Conservation (phyloP, 768 basidiomycete species). For the Cystobasidium tubakii region DNA sequence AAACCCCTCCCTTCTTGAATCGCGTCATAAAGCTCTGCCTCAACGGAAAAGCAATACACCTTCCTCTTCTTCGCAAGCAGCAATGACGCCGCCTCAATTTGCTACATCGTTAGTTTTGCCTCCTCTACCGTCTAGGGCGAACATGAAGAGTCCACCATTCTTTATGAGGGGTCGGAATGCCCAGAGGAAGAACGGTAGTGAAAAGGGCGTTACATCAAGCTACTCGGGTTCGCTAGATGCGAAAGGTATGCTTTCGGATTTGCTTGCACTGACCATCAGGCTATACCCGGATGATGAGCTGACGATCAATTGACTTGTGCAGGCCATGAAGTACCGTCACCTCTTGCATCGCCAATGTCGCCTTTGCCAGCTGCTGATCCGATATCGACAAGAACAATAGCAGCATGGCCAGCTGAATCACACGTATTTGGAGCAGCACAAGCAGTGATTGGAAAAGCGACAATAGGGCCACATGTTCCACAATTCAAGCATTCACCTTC, state of each 20-base stretch:
- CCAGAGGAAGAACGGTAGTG: background rate
- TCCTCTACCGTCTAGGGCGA: background rate
- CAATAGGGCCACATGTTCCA: background rate
- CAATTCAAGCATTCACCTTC: background rate
- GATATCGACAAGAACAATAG: background rate
- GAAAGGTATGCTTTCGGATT: background rate
- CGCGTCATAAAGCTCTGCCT: background rate
- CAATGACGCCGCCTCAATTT: background rate
- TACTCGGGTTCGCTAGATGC: background rate
- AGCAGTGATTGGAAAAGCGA: background rate
- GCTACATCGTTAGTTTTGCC: background rate
- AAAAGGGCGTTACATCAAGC: background rate
- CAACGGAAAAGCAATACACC: no score
- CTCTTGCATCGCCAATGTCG: background rate
- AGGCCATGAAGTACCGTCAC: background rate
- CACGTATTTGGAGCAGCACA: background rate
- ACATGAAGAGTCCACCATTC: background rate
- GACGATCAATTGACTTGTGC: no score
- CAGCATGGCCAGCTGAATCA: constrained; percentile 3
- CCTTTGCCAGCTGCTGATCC: background rate
- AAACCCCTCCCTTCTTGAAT: background rate
- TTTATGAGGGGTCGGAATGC: background rate
- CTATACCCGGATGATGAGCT: no score
- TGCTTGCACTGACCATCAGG: no score
- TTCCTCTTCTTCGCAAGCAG: background rate